Conservation (phyloP, 768 basidiomycete species). For the Collybiopsis confluens region DNA sequence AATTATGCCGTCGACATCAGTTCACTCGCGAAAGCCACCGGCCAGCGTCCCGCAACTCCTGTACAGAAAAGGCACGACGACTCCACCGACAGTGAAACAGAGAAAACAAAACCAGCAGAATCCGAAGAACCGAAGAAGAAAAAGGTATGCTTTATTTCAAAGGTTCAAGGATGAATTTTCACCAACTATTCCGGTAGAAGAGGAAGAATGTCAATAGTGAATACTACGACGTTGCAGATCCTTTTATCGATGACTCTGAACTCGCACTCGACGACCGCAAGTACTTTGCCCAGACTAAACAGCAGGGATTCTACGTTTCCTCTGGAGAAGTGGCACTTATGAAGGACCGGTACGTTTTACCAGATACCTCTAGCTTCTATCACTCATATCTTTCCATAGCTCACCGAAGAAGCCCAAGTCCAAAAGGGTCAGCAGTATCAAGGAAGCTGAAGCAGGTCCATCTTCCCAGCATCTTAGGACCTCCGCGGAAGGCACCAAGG, state of each 20-base stretch:
- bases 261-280: constrained; percentile 86
- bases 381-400: constrained; percentile 26
- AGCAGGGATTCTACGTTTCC: constrained; percentile 90
- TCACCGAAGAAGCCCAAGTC: constrained; percentile 73
- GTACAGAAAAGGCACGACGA: constrained; percentile 32
- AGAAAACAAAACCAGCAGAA: constrained; percentile 24
- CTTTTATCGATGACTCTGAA: constrained; percentile 98
- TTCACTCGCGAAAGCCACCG: constrained; percentile 53
- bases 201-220: constrained; percentile 55
- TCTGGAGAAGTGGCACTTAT: constrained; percentile 83
- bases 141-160: constrained; percentile 14
- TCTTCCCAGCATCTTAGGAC: neutral
- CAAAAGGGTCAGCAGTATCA: constrained; percentile 33
- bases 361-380: constrained; percentile 3
- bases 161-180: no score
- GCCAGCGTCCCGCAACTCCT: constrained; percentile 56
- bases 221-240: constrained; percentile 89
- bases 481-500: constrained; percentile 33
- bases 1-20: constrained; percentile 73
- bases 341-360: constrained; percentile 57
- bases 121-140: constrained; percentile 28
- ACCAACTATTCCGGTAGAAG: no score
- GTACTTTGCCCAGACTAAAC: constrained; percentile 87
- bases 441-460: neutral
- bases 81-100: constrained; percentile 54